A percentile compares a stretch with the other conserved stretches of the same genome.
These are phyloP conservation scores for Xylaria sp. DNA, from an alignment of 2,329 filamentous ascomycete genomes.

Conservation along the genomic window DNA sequence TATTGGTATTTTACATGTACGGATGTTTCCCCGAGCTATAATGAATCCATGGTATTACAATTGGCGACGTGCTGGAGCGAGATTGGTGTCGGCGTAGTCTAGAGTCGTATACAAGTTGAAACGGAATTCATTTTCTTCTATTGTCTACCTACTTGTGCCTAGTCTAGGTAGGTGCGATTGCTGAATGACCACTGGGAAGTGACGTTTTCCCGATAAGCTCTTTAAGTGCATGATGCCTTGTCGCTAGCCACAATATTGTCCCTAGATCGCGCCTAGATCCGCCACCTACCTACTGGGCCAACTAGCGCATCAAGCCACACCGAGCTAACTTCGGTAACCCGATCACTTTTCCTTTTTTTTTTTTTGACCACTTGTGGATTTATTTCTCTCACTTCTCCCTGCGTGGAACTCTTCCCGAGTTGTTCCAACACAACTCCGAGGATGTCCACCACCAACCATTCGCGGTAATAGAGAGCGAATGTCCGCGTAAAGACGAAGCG, in stretches of 20 bases:
- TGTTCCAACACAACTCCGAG: conserved; percentile 26
- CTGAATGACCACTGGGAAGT: not conserved
- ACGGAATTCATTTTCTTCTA: not conserved
- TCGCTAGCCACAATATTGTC: conserved; percentile 5
- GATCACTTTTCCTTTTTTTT: not conserved
- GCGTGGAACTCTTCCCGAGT: conserved; percentile 13
- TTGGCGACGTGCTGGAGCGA: not conserved
- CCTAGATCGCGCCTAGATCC: not conserved
- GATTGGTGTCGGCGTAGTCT: not conserved
- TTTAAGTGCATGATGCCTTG: not conserved
- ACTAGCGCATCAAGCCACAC: conserved; percentile 17
- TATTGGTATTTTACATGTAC: not conserved
- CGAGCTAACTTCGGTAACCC: not conserved
- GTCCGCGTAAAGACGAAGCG: conserved; percentile 4
- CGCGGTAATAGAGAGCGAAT: conserved; percentile 26
- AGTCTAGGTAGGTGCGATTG: not conserved
- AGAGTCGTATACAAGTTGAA: conserved; percentile 3
- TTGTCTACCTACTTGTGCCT: too few relatives aligned
- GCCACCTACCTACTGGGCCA: not conserved
- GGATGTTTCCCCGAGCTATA: conserved; percentile 8
- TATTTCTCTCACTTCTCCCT: conserved; percentile 7
- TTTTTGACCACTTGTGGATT: not conserved
- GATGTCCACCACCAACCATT: conserved; percentile 28
- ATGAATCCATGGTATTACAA: conserved; percentile 17
- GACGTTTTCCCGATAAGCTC: conserved; percentile 25